phyloP scores from a whole-genome alignment of 306 rosid species.

The Echinosophora koreensis region DNA sequence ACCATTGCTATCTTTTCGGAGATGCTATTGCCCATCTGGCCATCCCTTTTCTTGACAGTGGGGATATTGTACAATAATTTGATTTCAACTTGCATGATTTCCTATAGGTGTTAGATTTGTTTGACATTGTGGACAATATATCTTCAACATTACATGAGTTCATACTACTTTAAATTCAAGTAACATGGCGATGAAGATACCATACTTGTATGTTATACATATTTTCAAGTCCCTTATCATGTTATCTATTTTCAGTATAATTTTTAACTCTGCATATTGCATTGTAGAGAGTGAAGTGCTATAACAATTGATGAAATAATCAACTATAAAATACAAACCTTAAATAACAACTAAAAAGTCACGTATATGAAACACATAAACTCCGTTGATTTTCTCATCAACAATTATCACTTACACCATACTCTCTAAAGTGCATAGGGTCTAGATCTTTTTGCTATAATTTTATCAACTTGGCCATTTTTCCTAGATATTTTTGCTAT shows the following conservation, averaged over 20 bases:
- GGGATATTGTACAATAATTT: background rate
- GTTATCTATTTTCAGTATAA: constrained; percentile 16
- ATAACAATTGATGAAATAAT: constrained; percentile 20
- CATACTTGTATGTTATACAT: background rate
- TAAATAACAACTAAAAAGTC: background rate
- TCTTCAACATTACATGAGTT: constrained; percentile 1
- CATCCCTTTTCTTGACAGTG: background rate
- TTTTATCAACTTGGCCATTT: constrained; percentile 37
- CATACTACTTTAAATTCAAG: background rate
- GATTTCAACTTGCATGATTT: constrained; percentile 14
- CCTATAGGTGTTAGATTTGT: background rate
- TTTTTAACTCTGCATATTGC: constrained; percentile 22
- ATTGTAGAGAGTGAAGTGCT: constrained; percentile 25
- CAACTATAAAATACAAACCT: constrained; percentile 25
- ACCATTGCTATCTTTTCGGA: background rate
- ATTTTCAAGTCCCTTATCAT: background rate
- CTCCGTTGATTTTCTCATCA: constrained; percentile 16
- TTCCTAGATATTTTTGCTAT: background rate
- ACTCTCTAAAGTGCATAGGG: background rate
- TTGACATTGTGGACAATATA: constrained; percentile 6
- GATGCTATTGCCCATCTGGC: background rate
- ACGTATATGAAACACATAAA: constrained; percentile 7
- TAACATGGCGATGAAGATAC: background rate
- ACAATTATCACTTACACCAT: background rate
- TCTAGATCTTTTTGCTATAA: background rate